Percentiles rank a stretch among this genome's conserved stretches.
These are phyloP conservation scores for Melastoma malabathricum DNA, from an alignment of 345 rosid genomes.

Conservation along the genomic window DNA sequence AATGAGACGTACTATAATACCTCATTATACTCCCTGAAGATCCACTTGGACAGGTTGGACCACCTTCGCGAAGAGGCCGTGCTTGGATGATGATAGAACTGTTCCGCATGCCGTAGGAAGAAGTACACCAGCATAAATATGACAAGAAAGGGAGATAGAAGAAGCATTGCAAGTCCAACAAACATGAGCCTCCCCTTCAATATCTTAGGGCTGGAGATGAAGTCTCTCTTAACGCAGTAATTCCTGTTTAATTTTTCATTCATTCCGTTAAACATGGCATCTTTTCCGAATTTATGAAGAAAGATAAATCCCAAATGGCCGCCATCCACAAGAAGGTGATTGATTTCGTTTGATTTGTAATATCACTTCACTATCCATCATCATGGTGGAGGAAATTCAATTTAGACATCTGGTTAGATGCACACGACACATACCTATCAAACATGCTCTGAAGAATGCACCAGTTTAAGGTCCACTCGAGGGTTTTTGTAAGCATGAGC, in stretches of 20 bases:
- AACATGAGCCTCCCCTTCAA: constrained; percentile 75
- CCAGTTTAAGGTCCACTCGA: constrained; percentile 98
- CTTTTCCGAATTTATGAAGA: too few relatives aligned
- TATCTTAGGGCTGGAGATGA: constrained; percentile 64
- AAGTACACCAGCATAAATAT: constrained; percentile 93
- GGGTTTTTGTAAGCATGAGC: constrained; percentile 75
- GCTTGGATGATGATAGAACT: constrained; percentile 92
- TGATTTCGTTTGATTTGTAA: too few relatives aligned
- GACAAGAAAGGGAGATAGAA: constrained; percentile 89
- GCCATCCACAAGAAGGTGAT: too few relatives aligned
- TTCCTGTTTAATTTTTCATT: constrained; percentile 40
- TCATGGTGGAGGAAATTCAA: too few relatives aligned
- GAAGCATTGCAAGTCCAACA: constrained; percentile 79
- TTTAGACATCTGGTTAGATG: constrained; percentile 2
- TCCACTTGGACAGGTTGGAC: constrained; percentile 97
- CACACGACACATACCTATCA: constrained; percentile 50
- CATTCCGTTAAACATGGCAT: background rate
- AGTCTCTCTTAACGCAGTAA: constrained; percentile 78
- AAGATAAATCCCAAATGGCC: too few relatives aligned
- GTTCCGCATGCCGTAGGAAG: constrained; percentile 94
- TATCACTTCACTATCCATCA: too few relatives aligned
- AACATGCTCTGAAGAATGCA: constrained; percentile 99
- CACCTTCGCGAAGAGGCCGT: constrained; percentile 95
- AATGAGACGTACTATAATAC: constrained; percentile 16
- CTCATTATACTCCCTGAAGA: constrained; percentile 95